Base-by-base conservation (phyloP, 176 grass and related monocot genomes). In the Leersia perrieri region DNA sequence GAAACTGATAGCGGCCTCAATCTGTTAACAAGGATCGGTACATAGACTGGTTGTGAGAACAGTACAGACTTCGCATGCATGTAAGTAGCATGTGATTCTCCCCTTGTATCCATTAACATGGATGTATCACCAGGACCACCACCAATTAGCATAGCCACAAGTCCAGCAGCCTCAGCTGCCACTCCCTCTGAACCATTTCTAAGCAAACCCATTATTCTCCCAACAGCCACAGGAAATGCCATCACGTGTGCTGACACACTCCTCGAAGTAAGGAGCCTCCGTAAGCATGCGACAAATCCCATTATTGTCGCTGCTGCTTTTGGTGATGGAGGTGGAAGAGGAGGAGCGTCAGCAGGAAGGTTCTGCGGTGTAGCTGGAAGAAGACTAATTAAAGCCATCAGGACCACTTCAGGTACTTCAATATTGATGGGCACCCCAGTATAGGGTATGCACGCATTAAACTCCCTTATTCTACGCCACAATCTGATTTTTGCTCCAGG, bases 151-250 rank as follows among this genome's bases (percentile, higher is more conserved):
- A 99, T 99, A 62, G 96, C 93, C 73, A 99, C 96, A 84, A 99
- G 91, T 40, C 92, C 92, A 68, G 96, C 90, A 45, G 92, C 92
- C 85, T 99, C 96, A 86, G 92, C 87, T 79, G 96, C 92, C 11
- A 99, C 92, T 80, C 96, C 96, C 68, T 99, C 96, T 57, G 96
- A 99, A 26, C 96, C 96, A 93, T 93, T 99, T 85, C 96, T 94
- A 68, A 99, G 88, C 73, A 95, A 72, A 73, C 90, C 88, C 96
- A 99, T 93, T 95, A 99, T 99, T 87, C 96, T 94, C 33, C 33
- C 78, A 51, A 99, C 96, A 67, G 96, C 96, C 70, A 78, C 90
- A 82, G 92, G 92, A 86, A 99, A 99, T 73, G 96, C 86, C 89
- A 99, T 93, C 75, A 99, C 86, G 47, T 99, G 96, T 76, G 96